A percentile compares a stretch with the other conserved stretches of the same genome.
Conservation (phyloP, 1,139 yeast genomes). For the Wickerhamiella infanticola region DNA sequence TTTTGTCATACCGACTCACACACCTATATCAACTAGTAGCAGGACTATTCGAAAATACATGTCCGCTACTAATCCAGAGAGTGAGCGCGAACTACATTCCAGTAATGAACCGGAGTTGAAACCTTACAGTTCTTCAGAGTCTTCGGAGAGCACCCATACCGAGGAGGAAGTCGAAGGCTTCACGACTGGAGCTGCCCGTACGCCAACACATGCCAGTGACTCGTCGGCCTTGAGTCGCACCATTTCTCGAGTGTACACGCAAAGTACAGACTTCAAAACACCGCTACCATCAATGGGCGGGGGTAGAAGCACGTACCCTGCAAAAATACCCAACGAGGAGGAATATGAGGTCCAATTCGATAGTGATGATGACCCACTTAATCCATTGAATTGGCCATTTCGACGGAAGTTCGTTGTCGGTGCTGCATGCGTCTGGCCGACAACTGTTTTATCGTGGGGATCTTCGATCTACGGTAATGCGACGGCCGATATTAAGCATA, state of each 20-base stretch:
- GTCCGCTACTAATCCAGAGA: too few relatives aligned
- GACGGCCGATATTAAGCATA: conserved; percentile 17
- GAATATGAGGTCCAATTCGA: conserved; percentile 36
- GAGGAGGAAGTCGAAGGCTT: neutral
- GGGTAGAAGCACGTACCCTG: conserved; percentile 33
- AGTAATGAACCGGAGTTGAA: neutral
- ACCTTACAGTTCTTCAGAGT: neutral
- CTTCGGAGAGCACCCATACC: neutral
- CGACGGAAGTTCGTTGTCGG: conserved; percentile 19
- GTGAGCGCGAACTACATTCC: too few relatives aligned
- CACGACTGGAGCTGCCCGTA: neutral
- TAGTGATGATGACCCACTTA: conserved; percentile 36
- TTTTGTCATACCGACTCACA: neutral
- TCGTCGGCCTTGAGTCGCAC: neutral
- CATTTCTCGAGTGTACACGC: neutral
- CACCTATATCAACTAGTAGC: neutral
- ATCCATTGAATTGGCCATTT: conserved; percentile 35
- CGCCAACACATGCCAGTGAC: neutral
- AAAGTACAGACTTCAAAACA: neutral
- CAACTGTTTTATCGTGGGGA: conserved; percentile 29
- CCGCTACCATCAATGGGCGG: conserved; percentile 26
- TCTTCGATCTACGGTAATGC: conserved; percentile 31
- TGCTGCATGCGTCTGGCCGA: conserved; percentile 23
- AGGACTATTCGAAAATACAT: too few relatives aligned
- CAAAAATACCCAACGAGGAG: conserved; percentile 32